Percentiles rank a stretch among this genome's conserved stretches.
Evolutionary conservation across 306 rosid species (phyloP).

Genomic region (Aeschynomene evenia): DNA sequence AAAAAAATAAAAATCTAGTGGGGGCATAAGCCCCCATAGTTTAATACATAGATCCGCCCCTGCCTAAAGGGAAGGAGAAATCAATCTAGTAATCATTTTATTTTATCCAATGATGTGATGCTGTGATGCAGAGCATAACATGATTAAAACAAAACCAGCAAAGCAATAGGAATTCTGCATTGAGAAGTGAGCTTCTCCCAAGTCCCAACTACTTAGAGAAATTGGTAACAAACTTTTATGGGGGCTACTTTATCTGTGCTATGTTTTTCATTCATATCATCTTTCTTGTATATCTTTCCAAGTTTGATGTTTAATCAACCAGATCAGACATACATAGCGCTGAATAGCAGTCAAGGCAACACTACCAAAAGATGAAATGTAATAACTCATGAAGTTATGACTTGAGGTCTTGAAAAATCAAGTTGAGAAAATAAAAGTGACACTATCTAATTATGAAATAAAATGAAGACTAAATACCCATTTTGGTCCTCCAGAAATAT

Average conservation of each 20-base stretch:
- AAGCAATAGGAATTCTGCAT: background rate
- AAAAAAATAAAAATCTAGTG: too few relatives aligned
- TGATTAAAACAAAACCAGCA: background rate
- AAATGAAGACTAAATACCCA: too few relatives aligned
- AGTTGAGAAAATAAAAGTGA: background rate
- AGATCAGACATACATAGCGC: background rate
- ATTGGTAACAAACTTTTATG: background rate
- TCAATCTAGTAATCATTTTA: background rate
- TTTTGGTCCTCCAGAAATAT: too few relatives aligned
- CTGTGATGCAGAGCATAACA: background rate
- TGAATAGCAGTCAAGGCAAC: background rate
- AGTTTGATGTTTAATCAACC: background rate
- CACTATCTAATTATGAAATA: background rate
- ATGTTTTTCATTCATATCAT: background rate
- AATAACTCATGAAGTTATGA: background rate
- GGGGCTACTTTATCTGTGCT: background rate
- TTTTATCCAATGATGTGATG: background rate
- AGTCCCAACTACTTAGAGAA: background rate
- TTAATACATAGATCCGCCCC: too few relatives aligned
- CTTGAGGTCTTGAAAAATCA: constrained; percentile 8
- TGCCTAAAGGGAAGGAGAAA: too few relatives aligned
- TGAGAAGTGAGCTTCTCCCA: background rate
- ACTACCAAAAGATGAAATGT: background rate
- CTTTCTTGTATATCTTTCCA: background rate
- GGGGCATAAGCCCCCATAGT: too few relatives aligned